Percentiles rank a stretch among this genome's conserved stretches.
These are phyloP conservation scores for Cladobotryum mycophilum DNA, from an alignment of 2,329 filamentous ascomycete species.

Conservation along the genomic window DNA sequence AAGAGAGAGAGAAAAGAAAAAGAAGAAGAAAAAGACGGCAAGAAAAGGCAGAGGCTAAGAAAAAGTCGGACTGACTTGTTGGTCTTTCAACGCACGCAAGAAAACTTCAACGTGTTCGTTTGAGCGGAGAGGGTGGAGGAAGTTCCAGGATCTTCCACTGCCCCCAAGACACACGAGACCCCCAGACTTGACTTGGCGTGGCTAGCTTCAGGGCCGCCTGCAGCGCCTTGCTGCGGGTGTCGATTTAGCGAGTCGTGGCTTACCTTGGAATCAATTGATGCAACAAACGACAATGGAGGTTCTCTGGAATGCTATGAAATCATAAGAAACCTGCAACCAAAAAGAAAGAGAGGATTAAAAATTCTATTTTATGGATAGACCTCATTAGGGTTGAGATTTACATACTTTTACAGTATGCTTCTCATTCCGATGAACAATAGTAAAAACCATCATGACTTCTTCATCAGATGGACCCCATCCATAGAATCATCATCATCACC, in stretches of 20 bases:
- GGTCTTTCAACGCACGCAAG: constrained; percentile 5
- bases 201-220: constrained; percentile 14
- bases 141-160: constrained; percentile 5
- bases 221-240: constrained; percentile 3
- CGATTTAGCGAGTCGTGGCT: neutral
- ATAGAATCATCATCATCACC: no score
- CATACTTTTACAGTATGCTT: no score
- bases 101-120: constrained; percentile 24
- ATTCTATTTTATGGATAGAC: no score
- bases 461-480: no score
- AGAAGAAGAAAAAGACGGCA: constrained; percentile 1
- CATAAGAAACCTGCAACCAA: no score
- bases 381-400: no score
- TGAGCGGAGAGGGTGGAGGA: constrained; percentile 12
- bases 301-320: no score
- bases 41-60: no score
- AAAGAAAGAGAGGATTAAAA: no score
- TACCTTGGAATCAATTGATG: neutral
- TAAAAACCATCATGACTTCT: no score
- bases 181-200: constrained; percentile 11
- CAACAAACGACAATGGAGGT: no score
- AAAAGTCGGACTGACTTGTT: neutral
- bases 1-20: constrained; percentile 14
- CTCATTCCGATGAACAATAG: no score
- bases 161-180: constrained; percentile 2